A percentile compares a stretch with the other conserved stretches of the same genome.
These are phyloP conservation scores for Yarrowia divulgata DNA, from an alignment of 805 yeast species.

Conservation along the genomic window DNA sequence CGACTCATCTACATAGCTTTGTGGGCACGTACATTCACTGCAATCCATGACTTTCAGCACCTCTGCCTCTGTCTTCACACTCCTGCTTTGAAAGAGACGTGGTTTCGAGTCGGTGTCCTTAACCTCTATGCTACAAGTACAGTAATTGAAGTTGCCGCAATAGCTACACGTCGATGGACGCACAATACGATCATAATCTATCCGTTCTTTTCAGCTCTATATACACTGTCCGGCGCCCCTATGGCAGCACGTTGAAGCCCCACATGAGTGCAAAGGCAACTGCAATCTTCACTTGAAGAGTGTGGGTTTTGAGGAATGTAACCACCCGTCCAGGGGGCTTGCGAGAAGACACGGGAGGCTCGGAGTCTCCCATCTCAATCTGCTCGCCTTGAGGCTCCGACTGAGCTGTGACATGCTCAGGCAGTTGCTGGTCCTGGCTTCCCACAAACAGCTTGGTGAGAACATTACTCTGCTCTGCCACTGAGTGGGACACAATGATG, in stretches of 20 bases:
- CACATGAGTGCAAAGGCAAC: slow-evolving; percentile 21
- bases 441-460: slow-evolving; percentile 22
- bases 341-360: slow-evolving; percentile 12
- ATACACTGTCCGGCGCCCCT: background rate
- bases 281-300: slow-evolving; percentile 10
- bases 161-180: too few species aligned
- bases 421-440: slow-evolving; percentile 24
- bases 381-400: background rate
- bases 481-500: slow-evolving; percentile 15
- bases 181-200: background rate
- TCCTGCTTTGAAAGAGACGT: too few species aligned
- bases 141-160: too few species aligned
- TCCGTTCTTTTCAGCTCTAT: slow-evolving; percentile 12
- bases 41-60: too few species aligned
- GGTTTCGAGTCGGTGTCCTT: too few species aligned
- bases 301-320: slow-evolving; percentile 15
- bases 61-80: too few species aligned
- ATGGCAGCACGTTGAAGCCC: slow-evolving; percentile 26
- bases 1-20: background rate
- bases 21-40: too few species aligned
- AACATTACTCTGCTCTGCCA: slow-evolving; percentile 20
- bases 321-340: slow-evolving; percentile 8
- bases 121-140: too few species aligned
- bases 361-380: slow-evolving; percentile 13
- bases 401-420: background rate